Conservation (phyloP, 139 green algal genomes). For the Picochlorum sp. region DNA sequence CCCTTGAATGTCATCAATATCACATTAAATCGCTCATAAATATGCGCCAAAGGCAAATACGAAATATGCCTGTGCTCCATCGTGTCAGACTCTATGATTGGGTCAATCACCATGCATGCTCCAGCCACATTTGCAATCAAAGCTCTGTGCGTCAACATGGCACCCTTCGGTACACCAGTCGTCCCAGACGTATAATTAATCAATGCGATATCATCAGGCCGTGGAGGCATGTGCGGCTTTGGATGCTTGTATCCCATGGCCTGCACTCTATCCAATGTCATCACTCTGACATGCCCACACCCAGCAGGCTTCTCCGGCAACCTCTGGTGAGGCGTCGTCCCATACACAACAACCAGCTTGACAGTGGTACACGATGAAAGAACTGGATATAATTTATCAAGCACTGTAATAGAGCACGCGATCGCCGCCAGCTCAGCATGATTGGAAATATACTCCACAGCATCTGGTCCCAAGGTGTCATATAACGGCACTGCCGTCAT, state of each 20-base stretch:
- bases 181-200: conserved; percentile 96
- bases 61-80: conserved; percentile 48
- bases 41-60: conserved; percentile 91
- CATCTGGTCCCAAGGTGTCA: conserved; percentile 90
- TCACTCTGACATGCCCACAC: conserved; percentile 18
- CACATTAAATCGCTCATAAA: conserved; percentile 82
- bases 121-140: conserved; percentile 66
- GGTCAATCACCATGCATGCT: neutral
- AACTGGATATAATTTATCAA: conserved; percentile 62
- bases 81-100: neutral
- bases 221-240: conserved; percentile 65
- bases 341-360: conserved; percentile 33
- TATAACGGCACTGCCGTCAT: conserved; percentile 92
- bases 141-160: conserved; percentile 71
- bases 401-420: conserved; percentile 53
- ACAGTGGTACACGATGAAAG: conserved; percentile 65
- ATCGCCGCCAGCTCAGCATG: conserved; percentile 84
- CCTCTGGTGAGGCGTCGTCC: conserved; percentile 13
- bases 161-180: conserved; percentile 80
- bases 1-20: conserved; percentile 49
- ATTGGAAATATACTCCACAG: conserved; percentile 89
- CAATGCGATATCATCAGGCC: conserved; percentile 67
- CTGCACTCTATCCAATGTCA: conserved; percentile 57
- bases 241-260: conserved; percentile 56
- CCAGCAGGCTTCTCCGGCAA: conserved; percentile 44